These are phyloP conservation scores for Amaranthus hypochondriacus DNA, from an alignment of 148 eudicot genomes.

Conservation along the genomic window DNA sequence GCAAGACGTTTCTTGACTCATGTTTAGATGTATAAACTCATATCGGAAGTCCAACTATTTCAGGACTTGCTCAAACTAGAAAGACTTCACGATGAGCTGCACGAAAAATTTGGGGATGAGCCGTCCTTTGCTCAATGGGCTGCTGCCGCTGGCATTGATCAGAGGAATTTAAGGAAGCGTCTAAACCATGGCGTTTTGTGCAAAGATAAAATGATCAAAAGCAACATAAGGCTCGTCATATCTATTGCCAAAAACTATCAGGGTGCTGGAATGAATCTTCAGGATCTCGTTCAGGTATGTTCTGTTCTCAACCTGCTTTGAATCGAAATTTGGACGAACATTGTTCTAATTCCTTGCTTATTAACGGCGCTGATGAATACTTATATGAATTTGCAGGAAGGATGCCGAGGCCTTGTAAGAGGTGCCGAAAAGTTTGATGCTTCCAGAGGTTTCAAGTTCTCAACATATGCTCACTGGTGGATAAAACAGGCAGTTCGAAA, in stretches of 20 bases:
- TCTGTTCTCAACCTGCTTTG: conserved; percentile 3
- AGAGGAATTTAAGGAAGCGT: conserved; percentile 62
- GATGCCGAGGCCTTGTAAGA: conserved; percentile 79
- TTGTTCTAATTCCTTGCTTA: background rate
- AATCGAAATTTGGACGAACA: background rate
- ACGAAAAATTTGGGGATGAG: conserved; percentile 46
- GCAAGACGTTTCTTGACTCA: background rate
- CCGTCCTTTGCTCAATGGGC: conserved; percentile 84
- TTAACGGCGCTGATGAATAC: background rate
- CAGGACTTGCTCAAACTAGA: conserved; percentile 85
- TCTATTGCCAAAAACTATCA: conserved; percentile 90
- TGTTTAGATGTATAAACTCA: conserved; percentile 1
- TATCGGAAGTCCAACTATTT: conserved; percentile 8
- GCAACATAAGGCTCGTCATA: conserved; percentile 90
- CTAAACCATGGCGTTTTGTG: conserved; percentile 64
- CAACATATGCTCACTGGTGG: conserved; percentile 99
- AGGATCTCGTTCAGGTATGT: conserved; percentile 92
- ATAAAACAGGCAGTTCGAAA: conserved; percentile 90
- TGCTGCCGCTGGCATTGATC: conserved; percentile 76
- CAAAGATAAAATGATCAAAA: conserved; percentile 86
- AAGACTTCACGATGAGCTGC: conserved; percentile 48
- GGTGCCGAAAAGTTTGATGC: conserved; percentile 97
- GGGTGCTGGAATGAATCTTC: conserved; percentile 80
- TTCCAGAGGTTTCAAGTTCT: conserved; percentile 88
- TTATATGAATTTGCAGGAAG: conserved; percentile 56